Conservation (phyloP, 345 rosid genomes). For the Salix koriyanagi region DNA sequence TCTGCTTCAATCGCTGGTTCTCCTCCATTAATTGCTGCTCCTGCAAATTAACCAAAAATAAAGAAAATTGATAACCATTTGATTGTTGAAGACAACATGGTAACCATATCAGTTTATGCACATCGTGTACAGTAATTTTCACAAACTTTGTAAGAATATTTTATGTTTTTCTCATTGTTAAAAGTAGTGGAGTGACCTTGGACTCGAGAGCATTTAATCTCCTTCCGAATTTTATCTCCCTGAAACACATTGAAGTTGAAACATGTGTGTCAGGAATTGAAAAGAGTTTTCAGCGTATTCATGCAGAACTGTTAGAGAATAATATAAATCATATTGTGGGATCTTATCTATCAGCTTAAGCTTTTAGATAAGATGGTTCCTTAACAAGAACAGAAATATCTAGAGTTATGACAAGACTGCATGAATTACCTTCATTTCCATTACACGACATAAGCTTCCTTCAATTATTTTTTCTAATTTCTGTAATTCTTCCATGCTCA, state of each 20-base stretch:
- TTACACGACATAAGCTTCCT: conserved; percentile 20
- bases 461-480: conserved; percentile 23
- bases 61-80: not conserved
- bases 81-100: too few species aligned
- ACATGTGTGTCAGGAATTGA: not conserved
- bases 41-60: conserved; percentile 21
- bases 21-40: conserved; percentile 22
- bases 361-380: too few species aligned
- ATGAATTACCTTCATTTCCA: conserved; percentile 24
- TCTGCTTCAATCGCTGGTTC: conserved; percentile 28
- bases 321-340: too few species aligned
- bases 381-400: not conserved
- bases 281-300: not conserved
- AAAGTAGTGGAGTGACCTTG: conserved; percentile 20
- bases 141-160: not conserved
- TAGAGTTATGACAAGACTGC: not conserved
- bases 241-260: conserved; percentile 7
- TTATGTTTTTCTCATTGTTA: too few species aligned
- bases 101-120: too few species aligned
- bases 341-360: too few species aligned
- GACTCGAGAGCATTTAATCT: conserved; percentile 21
- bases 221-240: conserved; percentile 21
- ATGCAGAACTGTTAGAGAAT: too few species aligned
- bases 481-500: conserved; percentile 17
- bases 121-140: not conserved